Conservation (phyloP, 106 monocot species). For the Allium cepa region DNA sequence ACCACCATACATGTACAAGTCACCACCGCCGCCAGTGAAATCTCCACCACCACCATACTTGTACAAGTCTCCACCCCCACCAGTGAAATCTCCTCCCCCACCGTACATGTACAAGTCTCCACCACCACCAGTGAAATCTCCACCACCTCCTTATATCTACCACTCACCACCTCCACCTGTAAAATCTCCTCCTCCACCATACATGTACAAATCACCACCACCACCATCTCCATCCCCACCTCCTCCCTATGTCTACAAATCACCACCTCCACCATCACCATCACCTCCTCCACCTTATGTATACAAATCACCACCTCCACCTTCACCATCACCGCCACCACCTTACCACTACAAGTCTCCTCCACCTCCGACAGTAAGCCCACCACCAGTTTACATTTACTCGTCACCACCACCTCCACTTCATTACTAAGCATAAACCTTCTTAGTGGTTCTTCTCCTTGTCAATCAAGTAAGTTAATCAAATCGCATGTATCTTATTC, state of each 20-base stretch:
- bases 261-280: constrained; percentile 22
- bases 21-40: constrained; percentile 6
- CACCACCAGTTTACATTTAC: background rate
- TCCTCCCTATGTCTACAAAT: constrained; percentile 15
- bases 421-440: constrained; percentile 7
- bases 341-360: constrained; percentile 4
- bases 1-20: constrained; percentile 13
- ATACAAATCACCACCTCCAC: constrained; percentile 14
- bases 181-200: constrained; percentile 5
- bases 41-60: constrained; percentile 5
- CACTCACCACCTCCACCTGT: constrained; percentile 24
- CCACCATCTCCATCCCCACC: constrained; percentile 8
- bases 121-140: constrained; percentile 19
- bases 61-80: constrained; percentile 14
- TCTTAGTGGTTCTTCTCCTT: background rate
- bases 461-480: background rate
- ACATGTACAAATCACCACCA: constrained; percentile 8
- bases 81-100: constrained; percentile 5
- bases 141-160: constrained; percentile 21
- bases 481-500: background rate
- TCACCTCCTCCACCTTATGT: constrained; percentile 18
- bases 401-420: constrained; percentile 13
- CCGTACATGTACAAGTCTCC: constrained; percentile 16
- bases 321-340: constrained; percentile 3
- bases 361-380: constrained; percentile 2